Percentiles rank a stretch among this genome's conserved stretches.
These are phyloP conservation scores for Aspergillus amoenus DNA, from an alignment of 2,329 filamentous ascomycete species.

Conservation along the genomic window DNA sequence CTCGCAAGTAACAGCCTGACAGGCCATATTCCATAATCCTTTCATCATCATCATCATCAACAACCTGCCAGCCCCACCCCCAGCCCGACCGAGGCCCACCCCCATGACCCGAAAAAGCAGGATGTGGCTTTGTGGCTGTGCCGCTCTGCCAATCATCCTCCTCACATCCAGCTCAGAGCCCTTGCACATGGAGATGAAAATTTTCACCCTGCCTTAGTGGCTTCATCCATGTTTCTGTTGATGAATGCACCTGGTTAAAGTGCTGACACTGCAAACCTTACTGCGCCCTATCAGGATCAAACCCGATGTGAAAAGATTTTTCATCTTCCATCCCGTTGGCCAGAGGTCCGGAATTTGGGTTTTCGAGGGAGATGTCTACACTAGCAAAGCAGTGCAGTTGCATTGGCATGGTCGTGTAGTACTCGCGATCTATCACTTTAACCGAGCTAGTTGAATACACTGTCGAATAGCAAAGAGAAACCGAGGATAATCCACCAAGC, in stretches of 20 bases:
- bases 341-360: neutral
- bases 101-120: neutral
- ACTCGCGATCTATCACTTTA: too few species aligned
- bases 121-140: neutral
- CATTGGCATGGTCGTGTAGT: neutral
- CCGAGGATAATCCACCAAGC: too few species aligned
- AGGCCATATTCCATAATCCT: neutral
- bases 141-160: neutral
- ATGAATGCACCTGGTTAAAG: neutral
- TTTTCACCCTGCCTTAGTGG: neutral
- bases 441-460: too few species aligned
- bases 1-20: neutral
- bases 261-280: neutral
- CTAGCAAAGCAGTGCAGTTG: neutral
- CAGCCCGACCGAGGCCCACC: neutral
- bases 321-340: neutral
- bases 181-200: neutral
- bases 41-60: neutral
- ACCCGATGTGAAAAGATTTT: neutral
- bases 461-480: too few species aligned
- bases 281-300: constrained; percentile 1
- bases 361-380: neutral
- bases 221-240: neutral
- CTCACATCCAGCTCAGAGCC: too few species aligned
- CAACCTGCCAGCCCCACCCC: neutral